Evolutionary conservation across 495 filamentous ascomycete genomes (phyloP).

Genomic region (Glutinoglossum americanum): DNA sequence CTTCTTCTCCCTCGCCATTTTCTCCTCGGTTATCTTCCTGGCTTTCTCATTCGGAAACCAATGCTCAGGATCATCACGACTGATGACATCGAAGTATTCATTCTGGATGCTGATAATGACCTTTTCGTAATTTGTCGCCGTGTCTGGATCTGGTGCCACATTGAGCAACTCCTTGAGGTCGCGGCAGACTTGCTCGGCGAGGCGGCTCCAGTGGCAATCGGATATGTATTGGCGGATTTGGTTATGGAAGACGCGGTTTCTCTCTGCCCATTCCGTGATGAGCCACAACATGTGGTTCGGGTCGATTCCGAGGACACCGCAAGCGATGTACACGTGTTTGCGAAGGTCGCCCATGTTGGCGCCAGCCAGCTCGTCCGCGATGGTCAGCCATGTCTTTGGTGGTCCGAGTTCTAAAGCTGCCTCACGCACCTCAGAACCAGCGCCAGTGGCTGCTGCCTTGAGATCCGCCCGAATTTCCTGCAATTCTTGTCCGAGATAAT

Average conservation of each 20-base stretch:
- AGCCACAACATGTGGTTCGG: constrained; percentile 5
- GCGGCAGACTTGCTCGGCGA: constrained; percentile 7
- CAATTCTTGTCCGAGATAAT: constrained; percentile 6
- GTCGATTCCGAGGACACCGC: constrained; percentile 4
- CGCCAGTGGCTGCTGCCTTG: constrained; percentile 3
- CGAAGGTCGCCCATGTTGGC: constrained; percentile 3
- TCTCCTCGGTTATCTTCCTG: constrained; percentile 1
- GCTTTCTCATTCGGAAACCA: constrained; percentile 7
- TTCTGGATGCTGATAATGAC: constrained; percentile 6
- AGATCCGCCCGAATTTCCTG: constrained; percentile 3
- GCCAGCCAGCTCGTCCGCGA: constrained; percentile 7
- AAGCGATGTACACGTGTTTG: constrained; percentile 2
- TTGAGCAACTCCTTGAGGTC: constrained; percentile 7
- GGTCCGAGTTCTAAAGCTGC: not conserved
- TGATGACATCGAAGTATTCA: constrained; percentile 4
- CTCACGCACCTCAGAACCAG: not conserved
- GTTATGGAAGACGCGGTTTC: constrained; percentile 5
- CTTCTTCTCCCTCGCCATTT: constrained; percentile 3
- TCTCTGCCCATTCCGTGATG: constrained; percentile 7
- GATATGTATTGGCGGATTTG: constrained; percentile 4
- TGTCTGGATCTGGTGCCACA: constrained; percentile 7
- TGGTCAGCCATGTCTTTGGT: constrained; percentile 1
- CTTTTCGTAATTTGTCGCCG: constrained; percentile 6
- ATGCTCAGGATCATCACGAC: constrained; percentile 4
- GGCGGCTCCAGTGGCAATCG: constrained; percentile 3